Percentiles rank a stretch among this genome's conserved stretches.
These are phyloP conservation scores for Herpetomonas muscarum DNA, from an alignment of 208 protist species.

Conservation along the genomic window DNA sequence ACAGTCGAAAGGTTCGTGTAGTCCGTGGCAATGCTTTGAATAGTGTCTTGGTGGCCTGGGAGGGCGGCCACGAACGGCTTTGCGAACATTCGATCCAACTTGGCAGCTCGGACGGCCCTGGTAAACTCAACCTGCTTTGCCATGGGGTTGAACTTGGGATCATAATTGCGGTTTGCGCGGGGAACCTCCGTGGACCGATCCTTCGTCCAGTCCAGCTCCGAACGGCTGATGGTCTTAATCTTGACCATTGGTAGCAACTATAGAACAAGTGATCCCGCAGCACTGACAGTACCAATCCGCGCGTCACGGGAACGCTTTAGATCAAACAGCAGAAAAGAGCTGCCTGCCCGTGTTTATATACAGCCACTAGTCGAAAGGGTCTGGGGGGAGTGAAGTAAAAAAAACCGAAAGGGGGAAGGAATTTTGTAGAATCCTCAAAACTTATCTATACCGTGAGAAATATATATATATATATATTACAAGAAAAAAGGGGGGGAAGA, in stretches of 20 bases:
- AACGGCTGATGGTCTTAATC: slow-evolving; percentile 91
- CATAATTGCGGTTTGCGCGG: slow-evolving; percentile 90
- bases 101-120: slow-evolving; percentile 93
- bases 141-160: slow-evolving; percentile 94
- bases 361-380: not conserved
- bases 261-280: not conserved
- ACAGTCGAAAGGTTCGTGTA: slow-evolving; percentile 81
- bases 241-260: slow-evolving; percentile 74
- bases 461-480: slow-evolving; percentile 1
- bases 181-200: slow-evolving; percentile 87
- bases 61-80: slow-evolving; percentile 95
- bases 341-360: not conserved
- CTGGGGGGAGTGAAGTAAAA: not conserved
- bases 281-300: not conserved
- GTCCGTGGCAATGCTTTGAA: slow-evolving; percentile 89
- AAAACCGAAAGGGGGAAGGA: not conserved
- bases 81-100: slow-evolving; percentile 96
- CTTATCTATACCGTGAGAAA: not conserved
- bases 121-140: slow-evolving; percentile 96
- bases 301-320: not conserved
- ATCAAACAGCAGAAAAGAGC: not conserved
- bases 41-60: slow-evolving; percentile 88
- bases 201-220: slow-evolving; percentile 91
- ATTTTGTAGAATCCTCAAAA: slow-evolving; percentile 2
- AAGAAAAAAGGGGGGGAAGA: too few relatives aligned